A percentile compares a stretch with the other conserved stretches of the same genome.
These are phyloP conservation scores for Tilletiaria anomala DNA, from an alignment of 1,284 basidiomycete species.

Conservation along the genomic window DNA sequence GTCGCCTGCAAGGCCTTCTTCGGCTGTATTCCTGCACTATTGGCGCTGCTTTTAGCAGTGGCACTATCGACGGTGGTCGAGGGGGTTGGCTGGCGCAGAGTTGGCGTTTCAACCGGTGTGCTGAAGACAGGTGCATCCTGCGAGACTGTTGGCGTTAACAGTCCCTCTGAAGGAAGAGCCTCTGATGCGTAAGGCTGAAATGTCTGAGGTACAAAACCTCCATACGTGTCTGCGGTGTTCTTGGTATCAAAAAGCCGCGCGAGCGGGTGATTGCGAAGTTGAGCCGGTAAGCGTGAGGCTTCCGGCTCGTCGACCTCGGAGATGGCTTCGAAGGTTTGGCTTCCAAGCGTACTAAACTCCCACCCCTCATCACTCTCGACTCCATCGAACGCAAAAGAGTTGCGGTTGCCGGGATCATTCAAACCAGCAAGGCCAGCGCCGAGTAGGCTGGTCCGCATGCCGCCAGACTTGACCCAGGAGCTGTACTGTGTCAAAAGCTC, in stretches of 20 bases:
- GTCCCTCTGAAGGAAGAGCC: background rate
- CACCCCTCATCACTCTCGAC: constrained; percentile 20
- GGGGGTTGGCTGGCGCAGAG: background rate
- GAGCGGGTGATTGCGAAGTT: background rate
- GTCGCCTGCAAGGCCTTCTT: no score
- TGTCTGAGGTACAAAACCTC: background rate
- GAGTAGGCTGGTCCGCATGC: constrained; percentile 60
- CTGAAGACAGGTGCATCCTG: background rate
- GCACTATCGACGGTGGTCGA: background rate
- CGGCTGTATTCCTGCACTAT: background rate
- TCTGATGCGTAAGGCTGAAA: background rate
- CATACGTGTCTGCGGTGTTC: background rate
- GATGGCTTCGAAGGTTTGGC: constrained; percentile 1
- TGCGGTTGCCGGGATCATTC: constrained; percentile 8
- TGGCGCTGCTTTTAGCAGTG: background rate
- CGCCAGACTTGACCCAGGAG: constrained; percentile 62
- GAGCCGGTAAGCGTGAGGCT: background rate
- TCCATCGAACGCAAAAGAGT: constrained; percentile 23
- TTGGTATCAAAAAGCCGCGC: no score
- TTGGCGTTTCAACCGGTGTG: background rate
- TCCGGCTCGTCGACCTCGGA: background rate
- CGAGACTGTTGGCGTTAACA: no score
- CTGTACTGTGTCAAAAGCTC: constrained; percentile 68
- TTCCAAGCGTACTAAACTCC: constrained; percentile 17
- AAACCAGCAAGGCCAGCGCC: constrained; percentile 20